phyloP scores from a whole-genome alignment of 2,329 filamentous ascomycete species.

The Lachnellula occidentalis region DNA sequence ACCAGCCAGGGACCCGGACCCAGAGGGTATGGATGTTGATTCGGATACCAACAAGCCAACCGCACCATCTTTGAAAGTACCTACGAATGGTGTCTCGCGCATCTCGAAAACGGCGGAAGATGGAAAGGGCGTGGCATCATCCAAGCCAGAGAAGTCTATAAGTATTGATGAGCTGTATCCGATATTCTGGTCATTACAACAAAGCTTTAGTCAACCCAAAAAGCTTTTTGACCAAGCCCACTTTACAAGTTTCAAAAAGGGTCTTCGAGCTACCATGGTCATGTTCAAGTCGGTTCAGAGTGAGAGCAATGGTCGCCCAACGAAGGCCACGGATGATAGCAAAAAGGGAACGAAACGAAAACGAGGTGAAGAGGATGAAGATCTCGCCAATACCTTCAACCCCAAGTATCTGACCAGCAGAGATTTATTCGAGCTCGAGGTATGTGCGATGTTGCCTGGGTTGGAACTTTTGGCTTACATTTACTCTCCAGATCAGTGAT shows the following conservation, averaged over 20 bases:
- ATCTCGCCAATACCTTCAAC: conserved; percentile 74
- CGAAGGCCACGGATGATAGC: conserved; percentile 56
- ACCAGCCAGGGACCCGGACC: conserved; percentile 31
- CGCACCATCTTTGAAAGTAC: conserved; percentile 18
- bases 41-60: conserved; percentile 33
- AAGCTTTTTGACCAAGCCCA: conserved; percentile 67
- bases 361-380: conserved; percentile 52
- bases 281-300: conserved; percentile 67
- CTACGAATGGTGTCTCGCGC: conserved; percentile 25
- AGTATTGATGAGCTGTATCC: conserved; percentile 76
- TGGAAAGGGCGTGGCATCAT: conserved; percentile 35
- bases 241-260: conserved; percentile 60
- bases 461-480: conserved; percentile 22
- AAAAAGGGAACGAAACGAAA: conserved; percentile 68
- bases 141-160: conserved; percentile 44
- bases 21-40: conserved; percentile 64
- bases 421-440: conserved; percentile 93
- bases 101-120: conserved; percentile 4
- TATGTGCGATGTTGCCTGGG: conserved; percentile 34
- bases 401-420: conserved; percentile 98
- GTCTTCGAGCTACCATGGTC: conserved; percentile 57
- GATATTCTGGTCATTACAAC: conserved; percentile 88
- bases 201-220: conserved; percentile 86
- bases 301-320: conserved; percentile 41
- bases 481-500: conserved; percentile 68